Evolutionary conservation across 208 protist species (phyloP).

Genomic region (Willaertia magna): DNA sequence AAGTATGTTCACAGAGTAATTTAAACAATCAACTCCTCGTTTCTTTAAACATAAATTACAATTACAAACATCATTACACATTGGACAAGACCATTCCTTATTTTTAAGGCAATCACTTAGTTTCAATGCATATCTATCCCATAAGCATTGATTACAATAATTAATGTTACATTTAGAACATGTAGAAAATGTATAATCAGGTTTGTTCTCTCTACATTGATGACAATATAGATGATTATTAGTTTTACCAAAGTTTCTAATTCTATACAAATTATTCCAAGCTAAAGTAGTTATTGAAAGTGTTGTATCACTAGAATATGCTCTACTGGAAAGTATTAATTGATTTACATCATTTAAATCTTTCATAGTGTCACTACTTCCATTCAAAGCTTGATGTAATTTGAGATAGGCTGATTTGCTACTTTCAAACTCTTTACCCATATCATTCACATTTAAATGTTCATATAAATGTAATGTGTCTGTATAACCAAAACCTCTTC

Average conservation of each 20-base stretch:
- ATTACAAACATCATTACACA: neutral
- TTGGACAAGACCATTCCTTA: neutral
- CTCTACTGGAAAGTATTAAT: too few species aligned
- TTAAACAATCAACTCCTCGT: neutral
- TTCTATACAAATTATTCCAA: neutral
- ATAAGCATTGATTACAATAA: neutral
- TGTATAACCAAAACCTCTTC: neutral
- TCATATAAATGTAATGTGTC: neutral
- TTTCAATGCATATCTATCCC: neutral
- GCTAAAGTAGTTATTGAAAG: neutral
- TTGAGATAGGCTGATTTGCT: neutral
- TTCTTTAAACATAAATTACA: neutral
- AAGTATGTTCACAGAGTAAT: neutral
- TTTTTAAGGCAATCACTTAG: neutral
- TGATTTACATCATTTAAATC: neutral
- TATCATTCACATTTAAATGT: neutral
- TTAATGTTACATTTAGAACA: neutral
- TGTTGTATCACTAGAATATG: neutral
- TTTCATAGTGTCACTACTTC: neutral
- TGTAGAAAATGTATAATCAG: neutral
- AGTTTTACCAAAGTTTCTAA: neutral
- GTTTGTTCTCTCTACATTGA: neutral
- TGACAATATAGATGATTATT: neutral
- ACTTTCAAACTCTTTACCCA: neutral
- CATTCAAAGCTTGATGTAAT: neutral